These are phyloP conservation scores for Mytilinidion resinicola DNA, from an alignment of 495 filamentous ascomycete species.

Conservation along the genomic window DNA sequence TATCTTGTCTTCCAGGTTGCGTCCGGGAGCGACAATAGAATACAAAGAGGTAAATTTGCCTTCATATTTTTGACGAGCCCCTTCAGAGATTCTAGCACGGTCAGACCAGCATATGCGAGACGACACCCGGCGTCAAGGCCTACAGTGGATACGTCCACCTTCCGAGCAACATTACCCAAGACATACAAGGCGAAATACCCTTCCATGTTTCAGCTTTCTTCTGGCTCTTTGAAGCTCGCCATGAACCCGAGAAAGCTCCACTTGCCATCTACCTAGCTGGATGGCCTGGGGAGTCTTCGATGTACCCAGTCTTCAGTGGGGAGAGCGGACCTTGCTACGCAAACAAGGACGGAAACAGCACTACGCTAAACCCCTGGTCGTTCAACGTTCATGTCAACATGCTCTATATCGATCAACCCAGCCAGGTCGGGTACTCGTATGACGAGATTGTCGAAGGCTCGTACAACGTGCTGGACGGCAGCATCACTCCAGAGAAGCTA, in stretches of 20 bases:
- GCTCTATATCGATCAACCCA: conserved; percentile 26
- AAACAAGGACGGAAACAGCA: conserved; percentile 39
- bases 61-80: too few relatives aligned
- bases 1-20: too few relatives aligned
- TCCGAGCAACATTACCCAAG: conserved; percentile 5
- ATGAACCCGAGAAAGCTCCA: conserved; percentile 11
- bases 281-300: conserved; percentile 3
- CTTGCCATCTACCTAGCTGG: conserved; percentile 16
- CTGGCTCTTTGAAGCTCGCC: conserved; percentile 18
- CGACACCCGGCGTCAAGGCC: conserved; percentile 12
- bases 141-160: conserved; percentile 18
- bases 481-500: conserved; percentile 9
- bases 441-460: conserved; percentile 46
- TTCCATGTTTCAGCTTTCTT: conserved; percentile 20
- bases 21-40: too few relatives aligned
- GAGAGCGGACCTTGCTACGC: conserved; percentile 38
- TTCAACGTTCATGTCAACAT: conserved; percentile 37
- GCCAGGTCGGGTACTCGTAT: conserved; percentile 21
- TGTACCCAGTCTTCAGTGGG: neutral
- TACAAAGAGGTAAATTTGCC: too few relatives aligned
- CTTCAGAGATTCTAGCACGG: too few relatives aligned
- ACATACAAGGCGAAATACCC: neutral
- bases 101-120: conserved; percentile 4
- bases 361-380: conserved; percentile 17
- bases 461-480: conserved; percentile 18